Evolutionary conservation across 2,329 filamentous ascomycete genomes (phyloP).

Genomic region (Pezicula radicicola): DNA sequence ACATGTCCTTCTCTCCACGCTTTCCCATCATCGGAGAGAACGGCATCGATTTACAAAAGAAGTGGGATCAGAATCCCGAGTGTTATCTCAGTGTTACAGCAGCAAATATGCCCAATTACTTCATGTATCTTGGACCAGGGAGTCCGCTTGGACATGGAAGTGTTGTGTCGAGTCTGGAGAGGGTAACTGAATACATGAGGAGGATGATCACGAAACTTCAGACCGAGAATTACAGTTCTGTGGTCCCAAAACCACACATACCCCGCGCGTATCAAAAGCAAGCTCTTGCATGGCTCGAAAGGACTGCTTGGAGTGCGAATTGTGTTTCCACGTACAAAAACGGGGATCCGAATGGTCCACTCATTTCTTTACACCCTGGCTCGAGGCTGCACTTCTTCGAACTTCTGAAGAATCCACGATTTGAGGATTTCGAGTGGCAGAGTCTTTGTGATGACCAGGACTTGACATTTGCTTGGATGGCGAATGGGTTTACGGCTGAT

Average conservation of each 20-base stretch:
- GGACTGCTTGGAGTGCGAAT: constrained; percentile 13
- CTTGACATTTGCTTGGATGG: no score
- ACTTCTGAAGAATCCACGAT: constrained; percentile 32
- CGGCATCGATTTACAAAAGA: constrained; percentile 1
- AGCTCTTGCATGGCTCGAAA: constrained; percentile 26
- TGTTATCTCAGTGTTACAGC: constrained; percentile 8
- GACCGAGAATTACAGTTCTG: constrained; percentile 30
- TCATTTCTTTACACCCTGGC: constrained; percentile 41
- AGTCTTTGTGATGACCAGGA: no score
- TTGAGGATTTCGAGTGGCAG: no score
- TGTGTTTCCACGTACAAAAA: constrained; percentile 17
- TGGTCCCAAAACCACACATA: constrained; percentile 38
- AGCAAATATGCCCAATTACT: constrained; percentile 15
- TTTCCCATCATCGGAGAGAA: constrained; percentile 6
- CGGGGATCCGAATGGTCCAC: not conserved
- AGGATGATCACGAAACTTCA: constrained; percentile 28
- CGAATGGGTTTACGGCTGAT: no score
- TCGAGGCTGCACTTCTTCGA: constrained; percentile 43
- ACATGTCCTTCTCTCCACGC: constrained; percentile 5
- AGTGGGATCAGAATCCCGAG: constrained; percentile 7
- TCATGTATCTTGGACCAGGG: constrained; percentile 17
- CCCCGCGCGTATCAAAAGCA: constrained; percentile 25
- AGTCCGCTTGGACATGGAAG: constrained; percentile 19
- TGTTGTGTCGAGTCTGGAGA: constrained; percentile 20
- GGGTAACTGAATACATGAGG: constrained; percentile 30